Conservation (phyloP, 2,329 filamentous ascomycete genomes). For the Ceratocystis albifundus region DNA sequence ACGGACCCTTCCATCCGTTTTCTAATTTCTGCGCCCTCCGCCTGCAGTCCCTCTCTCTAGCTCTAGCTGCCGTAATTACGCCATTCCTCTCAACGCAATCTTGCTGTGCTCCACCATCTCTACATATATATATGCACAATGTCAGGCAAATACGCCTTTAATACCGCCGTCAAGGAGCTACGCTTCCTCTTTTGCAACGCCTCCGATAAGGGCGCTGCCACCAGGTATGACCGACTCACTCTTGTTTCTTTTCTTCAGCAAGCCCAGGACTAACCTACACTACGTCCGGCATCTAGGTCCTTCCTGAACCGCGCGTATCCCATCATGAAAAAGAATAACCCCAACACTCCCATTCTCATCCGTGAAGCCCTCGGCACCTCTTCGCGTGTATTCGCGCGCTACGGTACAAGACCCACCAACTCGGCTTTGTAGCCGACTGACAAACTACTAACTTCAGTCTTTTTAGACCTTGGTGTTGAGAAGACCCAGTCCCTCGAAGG, state of each 20-base stretch:
- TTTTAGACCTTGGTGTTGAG: constrained; percentile 45
- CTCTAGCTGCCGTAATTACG: background rate
- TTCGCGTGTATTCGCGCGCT: constrained; percentile 84
- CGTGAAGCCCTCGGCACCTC: constrained; percentile 78
- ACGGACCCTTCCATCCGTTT: no score
- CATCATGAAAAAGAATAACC: constrained; percentile 99
- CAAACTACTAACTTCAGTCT: background rate
- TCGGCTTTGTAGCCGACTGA: background rate
- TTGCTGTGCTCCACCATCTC: no score
- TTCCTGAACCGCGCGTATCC: constrained; percentile 89
- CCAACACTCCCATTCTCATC: constrained; percentile 82
- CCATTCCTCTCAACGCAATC: background rate
- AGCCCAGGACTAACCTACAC: background rate
- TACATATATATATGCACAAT: background rate
- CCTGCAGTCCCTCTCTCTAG: no score
- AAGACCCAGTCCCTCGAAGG: constrained; percentile 47
- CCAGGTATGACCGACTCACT: constrained; percentile 48
- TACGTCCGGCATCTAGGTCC: constrained; percentile 44
- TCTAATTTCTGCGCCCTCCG: no score
- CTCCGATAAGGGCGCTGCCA: constrained; percentile 75
- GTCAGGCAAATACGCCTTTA: constrained; percentile 74
- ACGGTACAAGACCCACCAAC: constrained; percentile 48
- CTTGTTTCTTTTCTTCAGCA: background rate
- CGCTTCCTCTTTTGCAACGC: constrained; percentile 97
- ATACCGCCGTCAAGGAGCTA: constrained; percentile 80